Conservation (phyloP, 495 filamentous ascomycete genomes). For the Penicillium samsonianum region DNA sequence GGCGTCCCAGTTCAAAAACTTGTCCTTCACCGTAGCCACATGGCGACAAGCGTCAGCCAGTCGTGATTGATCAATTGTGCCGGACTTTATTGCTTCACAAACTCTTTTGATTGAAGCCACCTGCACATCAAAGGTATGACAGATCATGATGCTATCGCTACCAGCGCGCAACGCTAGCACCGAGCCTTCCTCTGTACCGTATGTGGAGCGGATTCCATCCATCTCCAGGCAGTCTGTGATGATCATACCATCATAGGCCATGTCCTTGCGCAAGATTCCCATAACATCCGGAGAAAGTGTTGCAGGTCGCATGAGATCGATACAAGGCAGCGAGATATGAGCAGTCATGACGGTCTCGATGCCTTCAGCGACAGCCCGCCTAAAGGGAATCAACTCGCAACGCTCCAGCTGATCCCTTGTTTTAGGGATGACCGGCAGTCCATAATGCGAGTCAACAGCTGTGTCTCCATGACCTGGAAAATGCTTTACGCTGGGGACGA, state of each 20-base stretch:
- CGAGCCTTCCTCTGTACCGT: slow-evolving; percentile 48
- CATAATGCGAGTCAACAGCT: slow-evolving; percentile 46
- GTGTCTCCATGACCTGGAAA: slow-evolving; percentile 50
- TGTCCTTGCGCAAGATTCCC: slow-evolving; percentile 43
- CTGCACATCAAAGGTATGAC: slow-evolving; percentile 51
- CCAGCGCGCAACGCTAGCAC: slow-evolving; percentile 50
- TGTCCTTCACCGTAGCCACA: slow-evolving; percentile 39
- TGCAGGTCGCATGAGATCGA: slow-evolving; percentile 39
- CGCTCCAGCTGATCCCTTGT: slow-evolving; percentile 40
- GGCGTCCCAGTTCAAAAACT: slow-evolving; percentile 35
- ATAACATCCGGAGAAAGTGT: slow-evolving; percentile 40
- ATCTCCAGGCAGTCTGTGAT: slow-evolving; percentile 48
- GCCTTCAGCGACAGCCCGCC: slow-evolving; percentile 44
- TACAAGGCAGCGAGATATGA: slow-evolving; percentile 43
- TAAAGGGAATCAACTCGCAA: slow-evolving; percentile 45
- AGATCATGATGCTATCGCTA: slow-evolving; percentile 54
- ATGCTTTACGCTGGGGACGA: slow-evolving; percentile 47
- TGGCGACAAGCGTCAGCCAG: slow-evolving; percentile 41
- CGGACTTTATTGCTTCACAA: slow-evolving; percentile 41
- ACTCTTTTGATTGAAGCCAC: slow-evolving; percentile 45
- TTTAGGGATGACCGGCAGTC: slow-evolving; percentile 42
- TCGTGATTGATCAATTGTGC: slow-evolving; percentile 30
- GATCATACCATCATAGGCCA: slow-evolving; percentile 44
- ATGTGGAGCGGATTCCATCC: slow-evolving; percentile 49
- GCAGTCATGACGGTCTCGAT: slow-evolving; percentile 48